Conservation (phyloP, 1,139 yeast genomes). For the Scheffersomyces illinoinensis region DNA sequence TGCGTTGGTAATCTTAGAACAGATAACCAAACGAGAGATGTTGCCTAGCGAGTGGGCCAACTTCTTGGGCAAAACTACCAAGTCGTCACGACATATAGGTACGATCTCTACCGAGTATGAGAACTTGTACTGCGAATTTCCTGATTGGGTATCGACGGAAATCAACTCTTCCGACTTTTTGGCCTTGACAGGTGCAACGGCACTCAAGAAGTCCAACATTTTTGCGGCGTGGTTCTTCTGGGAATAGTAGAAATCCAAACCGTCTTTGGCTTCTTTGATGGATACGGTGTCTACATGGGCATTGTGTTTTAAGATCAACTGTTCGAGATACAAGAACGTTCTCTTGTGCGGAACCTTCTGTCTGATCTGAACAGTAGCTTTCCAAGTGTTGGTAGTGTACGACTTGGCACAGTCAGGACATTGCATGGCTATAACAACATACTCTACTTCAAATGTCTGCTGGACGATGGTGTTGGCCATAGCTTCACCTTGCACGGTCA, state of each 20-base stretch:
- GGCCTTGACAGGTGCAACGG: conserved; percentile 85
- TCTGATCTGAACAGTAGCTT: conserved; percentile 94
- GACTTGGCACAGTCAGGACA: conserved; percentile 99
- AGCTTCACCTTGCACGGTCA: conserved; percentile 97
- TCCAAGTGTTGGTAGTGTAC: conserved; percentile 95
- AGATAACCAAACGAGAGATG: conserved; percentile 78
- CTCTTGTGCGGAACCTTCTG: conserved; percentile 97
- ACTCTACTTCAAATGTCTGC: conserved; percentile 94
- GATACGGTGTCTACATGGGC: conserved; percentile 95
- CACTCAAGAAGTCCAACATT: conserved; percentile 85
- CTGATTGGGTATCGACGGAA: conserved; percentile 90
- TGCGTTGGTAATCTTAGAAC: conserved; percentile 79
- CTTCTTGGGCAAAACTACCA: conserved; percentile 83
- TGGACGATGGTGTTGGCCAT: conserved; percentile 89
- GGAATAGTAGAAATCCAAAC: conserved; percentile 89
- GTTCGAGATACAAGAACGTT: conserved; percentile 93
- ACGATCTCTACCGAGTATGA: conserved; percentile 91
- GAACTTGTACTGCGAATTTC: conserved; percentile 84
- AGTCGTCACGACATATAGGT: conserved; percentile 97
- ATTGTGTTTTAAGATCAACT: conserved; percentile 85
- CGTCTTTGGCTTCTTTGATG: conserved; percentile 90
- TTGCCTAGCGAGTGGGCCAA: conserved; percentile 85
- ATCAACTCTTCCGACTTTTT: conserved; percentile 91
- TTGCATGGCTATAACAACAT: conserved; percentile 92
- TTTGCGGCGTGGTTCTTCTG: conserved; percentile 90